Percentiles rank a stretch among this genome's conserved stretches.
Evolutionary conservation across 192 early-diverging fungal species (phyloP).

Genomic region (Entomortierella lignicola): DNA sequence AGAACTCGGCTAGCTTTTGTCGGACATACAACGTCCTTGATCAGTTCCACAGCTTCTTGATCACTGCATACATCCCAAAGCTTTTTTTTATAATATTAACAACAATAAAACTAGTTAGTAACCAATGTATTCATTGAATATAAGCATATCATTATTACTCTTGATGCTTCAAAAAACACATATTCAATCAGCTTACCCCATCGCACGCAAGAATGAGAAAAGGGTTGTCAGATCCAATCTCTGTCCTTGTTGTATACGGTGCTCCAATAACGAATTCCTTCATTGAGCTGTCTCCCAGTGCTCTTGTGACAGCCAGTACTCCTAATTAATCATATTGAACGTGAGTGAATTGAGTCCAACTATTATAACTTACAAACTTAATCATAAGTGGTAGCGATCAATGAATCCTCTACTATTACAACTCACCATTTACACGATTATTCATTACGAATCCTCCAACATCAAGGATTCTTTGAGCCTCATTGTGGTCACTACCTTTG

Average conservation of each 20-base stretch:
- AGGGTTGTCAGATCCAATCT: conserved; percentile 75
- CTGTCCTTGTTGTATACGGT: conserved; percentile 95
- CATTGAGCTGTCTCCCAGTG: conserved; percentile 95
- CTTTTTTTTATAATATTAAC: conserved; percentile 50
- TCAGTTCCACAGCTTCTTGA: conserved; percentile 90
- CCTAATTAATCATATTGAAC: too few species aligned
- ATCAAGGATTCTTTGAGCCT: conserved; percentile 92
- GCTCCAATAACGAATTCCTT: conserved; percentile 97
- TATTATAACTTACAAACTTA: too few species aligned
- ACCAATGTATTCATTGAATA: neutral
- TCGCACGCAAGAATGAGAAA: conserved; percentile 97
- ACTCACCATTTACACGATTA: conserved; percentile 92
- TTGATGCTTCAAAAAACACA: neutral
- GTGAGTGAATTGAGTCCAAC: too few species aligned
- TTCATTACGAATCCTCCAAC: conserved; percentile 98
- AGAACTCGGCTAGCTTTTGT: conserved; percentile 82
- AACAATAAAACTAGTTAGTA: neutral
- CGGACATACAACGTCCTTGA: conserved; percentile 81
- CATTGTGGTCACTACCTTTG: conserved; percentile 92
- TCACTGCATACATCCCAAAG: conserved; percentile 96
- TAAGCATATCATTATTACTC: neutral
- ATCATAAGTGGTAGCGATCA: too few species aligned
- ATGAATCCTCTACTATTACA: neutral
- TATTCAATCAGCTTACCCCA: conserved; percentile 72
- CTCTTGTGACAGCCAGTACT: conserved; percentile 95